phyloP scores from a whole-genome alignment of 2,329 filamentous ascomycete genomes.

The Fusarium penzigii region DNA sequence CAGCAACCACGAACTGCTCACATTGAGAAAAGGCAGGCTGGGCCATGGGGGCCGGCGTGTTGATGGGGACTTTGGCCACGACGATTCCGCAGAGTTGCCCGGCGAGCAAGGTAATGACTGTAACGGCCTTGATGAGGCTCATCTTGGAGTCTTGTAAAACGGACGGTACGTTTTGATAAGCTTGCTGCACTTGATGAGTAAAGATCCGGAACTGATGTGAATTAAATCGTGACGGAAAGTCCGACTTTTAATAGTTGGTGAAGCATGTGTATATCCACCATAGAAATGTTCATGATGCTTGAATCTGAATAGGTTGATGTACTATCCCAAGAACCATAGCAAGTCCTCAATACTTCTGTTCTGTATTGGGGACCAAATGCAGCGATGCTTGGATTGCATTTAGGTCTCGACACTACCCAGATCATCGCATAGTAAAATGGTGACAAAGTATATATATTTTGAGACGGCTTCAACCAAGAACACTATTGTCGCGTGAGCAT shows the following conservation, averaged over 20 bases:
- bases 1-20: not conserved
- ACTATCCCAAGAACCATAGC: too few species aligned
- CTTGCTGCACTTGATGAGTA: too few species aligned
- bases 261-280: too few species aligned
- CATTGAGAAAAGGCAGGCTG: constrained; percentile 3
- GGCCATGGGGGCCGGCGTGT: constrained; percentile 13
- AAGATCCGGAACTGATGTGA: too few species aligned
- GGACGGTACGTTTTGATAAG: too few species aligned
- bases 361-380: not conserved
- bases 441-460: not conserved
- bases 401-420: too few species aligned
- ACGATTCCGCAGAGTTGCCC: not conserved
- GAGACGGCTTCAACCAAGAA: not conserved
- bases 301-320: not conserved
- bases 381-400: not conserved
- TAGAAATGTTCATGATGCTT: not conserved
- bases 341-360: not conserved
- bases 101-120: not conserved
- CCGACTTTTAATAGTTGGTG: too few species aligned
- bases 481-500: not conserved
- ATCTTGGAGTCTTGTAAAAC: not conserved
- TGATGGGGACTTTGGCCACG: constrained; percentile 5
- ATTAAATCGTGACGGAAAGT: too few species aligned
- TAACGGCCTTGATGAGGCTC: not conserved
- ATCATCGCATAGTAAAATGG: not conserved